Evolutionary conservation across 768 basidiomycete genomes (phyloP), one percentile per base, ranked within the genome.

Genomic region (Rhodotorula paludigena): DNA sequence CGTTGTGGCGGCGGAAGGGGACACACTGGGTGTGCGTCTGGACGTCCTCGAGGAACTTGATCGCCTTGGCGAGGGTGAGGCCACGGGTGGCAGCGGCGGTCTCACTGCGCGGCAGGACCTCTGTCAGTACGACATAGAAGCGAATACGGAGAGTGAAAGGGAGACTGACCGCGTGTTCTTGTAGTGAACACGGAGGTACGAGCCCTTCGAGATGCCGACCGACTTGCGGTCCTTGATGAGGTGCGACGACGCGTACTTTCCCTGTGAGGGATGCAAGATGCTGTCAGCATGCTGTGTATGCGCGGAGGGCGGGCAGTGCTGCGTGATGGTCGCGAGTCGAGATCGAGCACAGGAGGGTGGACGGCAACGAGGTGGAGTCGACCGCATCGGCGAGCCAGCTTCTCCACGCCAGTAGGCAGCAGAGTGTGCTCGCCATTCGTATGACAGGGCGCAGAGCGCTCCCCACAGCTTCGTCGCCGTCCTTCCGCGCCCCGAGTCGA

Each of bases 21-120:
- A 99, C 90, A 77, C 88, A 83, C 78, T 92, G 90, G 79, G 96
- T 94, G 87, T 98, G 94, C 60, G 98, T 92, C 78, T 88, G 83
- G 74, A 98, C 96, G 77, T 92, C 89, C 74, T 84, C 83, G 76
- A 99, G 89, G 83, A 97, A 97, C 72, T 85, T 77, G 82, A 96
- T 93, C 39, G 96, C 96, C 83, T 96, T 97, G 74, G 87, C 84
- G 80, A 98, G 83, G 79, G 89, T 90, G 81, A 94, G 82, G 78
- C 96, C 93, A 73, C 87, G 85, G 72, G 97, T 83, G 74, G 89
- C 92, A 73, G 94, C 94, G 58, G 90, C 93, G 63, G 98, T 96
- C 82, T 99, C 96, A 41, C 75, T 70, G 51, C 1, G 25, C 36
- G 38, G 25, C 3, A 33, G 0, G 5, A 2, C 9, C 8, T 9